Evolutionary conservation across 768 basidiomycete genomes (phyloP).

Genomic region (Kwoniella sp.): DNA sequence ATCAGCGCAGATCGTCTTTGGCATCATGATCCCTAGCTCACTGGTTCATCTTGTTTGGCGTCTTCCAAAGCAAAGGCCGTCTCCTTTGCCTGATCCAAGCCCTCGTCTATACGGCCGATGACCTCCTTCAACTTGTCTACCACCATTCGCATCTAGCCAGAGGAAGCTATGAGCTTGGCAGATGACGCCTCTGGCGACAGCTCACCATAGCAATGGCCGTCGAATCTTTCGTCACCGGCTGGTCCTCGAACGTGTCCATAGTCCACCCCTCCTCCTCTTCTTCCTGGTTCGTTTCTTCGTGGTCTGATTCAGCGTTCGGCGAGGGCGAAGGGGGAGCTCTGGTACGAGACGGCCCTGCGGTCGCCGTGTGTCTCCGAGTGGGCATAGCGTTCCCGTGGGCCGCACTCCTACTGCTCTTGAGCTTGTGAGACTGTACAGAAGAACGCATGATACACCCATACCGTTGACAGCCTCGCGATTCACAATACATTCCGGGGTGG

Average conservation of each 20-base stretch:
- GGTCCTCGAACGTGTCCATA: constrained; percentile 20
- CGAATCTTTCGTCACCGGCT: constrained; percentile 3
- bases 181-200: background rate
- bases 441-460: no score
- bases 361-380: no score
- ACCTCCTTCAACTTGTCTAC: constrained; percentile 16
- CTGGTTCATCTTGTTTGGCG: constrained; percentile 18
- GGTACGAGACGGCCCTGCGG: constrained; percentile 13
- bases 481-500: no score
- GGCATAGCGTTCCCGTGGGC: no score
- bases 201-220: constrained; percentile 5
- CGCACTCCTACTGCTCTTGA: no score
- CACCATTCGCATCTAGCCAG: constrained; percentile 10
- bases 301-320: background rate
- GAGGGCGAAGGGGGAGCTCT: background rate
- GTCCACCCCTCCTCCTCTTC: constrained; percentile 36
- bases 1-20: background rate
- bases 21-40: background rate
- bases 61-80: constrained; percentile 29
- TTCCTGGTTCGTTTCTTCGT: no score
- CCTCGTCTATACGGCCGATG: constrained; percentile 16
- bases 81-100: constrained; percentile 17
- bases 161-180: background rate
- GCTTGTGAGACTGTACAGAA: no score
- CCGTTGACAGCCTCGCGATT: no score